Percentiles rank a stretch among this genome's conserved stretches.
Conservation (phyloP, 768 basidiomycete species). For the Rhodotorula diobovata region DNA sequence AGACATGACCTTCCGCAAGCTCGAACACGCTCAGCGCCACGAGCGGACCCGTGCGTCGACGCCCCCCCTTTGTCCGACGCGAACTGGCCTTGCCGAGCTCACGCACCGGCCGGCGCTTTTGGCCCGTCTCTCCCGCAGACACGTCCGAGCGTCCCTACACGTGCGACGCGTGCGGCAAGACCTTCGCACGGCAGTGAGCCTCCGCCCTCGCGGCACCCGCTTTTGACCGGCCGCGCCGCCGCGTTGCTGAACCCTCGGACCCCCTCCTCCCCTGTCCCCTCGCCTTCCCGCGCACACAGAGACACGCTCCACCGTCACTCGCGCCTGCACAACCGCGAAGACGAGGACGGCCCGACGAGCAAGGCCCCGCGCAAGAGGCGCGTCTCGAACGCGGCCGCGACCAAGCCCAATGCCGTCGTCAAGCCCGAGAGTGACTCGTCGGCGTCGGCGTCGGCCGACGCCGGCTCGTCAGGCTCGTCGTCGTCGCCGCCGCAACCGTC, state of each 20-base stretch:
- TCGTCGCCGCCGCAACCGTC: not conserved
- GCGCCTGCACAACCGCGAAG: slow-evolving; percentile 37
- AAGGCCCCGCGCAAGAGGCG: slow-evolving; percentile 25
- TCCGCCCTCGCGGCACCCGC: not conserved
- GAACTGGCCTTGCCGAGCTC: not conserved
- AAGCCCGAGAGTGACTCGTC: not conserved
- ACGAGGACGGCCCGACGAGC: slow-evolving; percentile 21
- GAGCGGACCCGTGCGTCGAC: slow-evolving; percentile 39
- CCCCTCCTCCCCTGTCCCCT: not conserved
- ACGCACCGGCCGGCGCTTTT: not conserved
- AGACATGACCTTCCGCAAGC: slow-evolving; percentile 39
- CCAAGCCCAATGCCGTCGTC: slow-evolving; percentile 2
- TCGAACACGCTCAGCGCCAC: slow-evolving; percentile 43
- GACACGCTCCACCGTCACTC: slow-evolving; percentile 43
- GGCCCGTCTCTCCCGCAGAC: slow-evolving; percentile 21
- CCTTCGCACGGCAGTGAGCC: slow-evolving; percentile 42
- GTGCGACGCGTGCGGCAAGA: slow-evolving; percentile 41
- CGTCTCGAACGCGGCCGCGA: slow-evolving; percentile 7
- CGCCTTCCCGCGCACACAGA: slow-evolving; percentile 11
- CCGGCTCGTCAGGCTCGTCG: slow-evolving; percentile 2
- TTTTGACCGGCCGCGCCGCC: too few relatives aligned
- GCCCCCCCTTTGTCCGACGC: too few relatives aligned
- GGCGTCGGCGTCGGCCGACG: not conserved
- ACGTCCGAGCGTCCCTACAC: slow-evolving; percentile 42
- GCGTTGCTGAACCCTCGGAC: not conserved